Evolutionary conservation across 2,329 filamentous ascomycete species (phyloP), one percentile per base, ranked within the genome.

Genomic region (Grosmannia huntii): DNA sequence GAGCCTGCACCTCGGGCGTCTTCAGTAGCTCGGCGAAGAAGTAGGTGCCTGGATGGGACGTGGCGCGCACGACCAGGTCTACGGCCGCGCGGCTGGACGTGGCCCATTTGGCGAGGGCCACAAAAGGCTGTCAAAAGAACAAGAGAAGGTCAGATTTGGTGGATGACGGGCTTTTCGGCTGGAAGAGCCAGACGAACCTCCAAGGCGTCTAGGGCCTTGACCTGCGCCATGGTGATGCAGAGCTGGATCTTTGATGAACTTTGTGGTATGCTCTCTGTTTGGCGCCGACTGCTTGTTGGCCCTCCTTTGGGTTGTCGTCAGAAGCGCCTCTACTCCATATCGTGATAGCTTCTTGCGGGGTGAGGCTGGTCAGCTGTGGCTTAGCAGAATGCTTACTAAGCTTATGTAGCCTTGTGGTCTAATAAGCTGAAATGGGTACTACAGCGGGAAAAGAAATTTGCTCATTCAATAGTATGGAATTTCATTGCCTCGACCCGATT

Each of bases 11-110:
- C 65, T 89, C 84, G 0, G 88, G 83, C 1, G 85, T 84, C 65
- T 87, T 80, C 44, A 99, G 84, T n/a, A 99, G 85, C 74, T 97
- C 92, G 64, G 88, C 83, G 75, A 99, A 99, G 73, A 97, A 81
- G 71, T 86, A 99, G 63, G 91, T 95, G 71, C 90, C 89, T 31
- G 88, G 84, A 58, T 85, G 85, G n/a, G 90, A 90, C 55, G 90
- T 97, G 61, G 91, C 94, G 72, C 90, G 89, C 51, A 80, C 83
- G 69, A 97, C 82, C 57, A 97, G 82, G 69, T 96, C 90, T 67
- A 88, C 86, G 49, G 91, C 87, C 60, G 90, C 89, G 65, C 88
- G 86, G 48, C 90, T 86, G 12, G 90, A 90, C 7, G 83, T 89
- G 62, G 89, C 90, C 12, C 90, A 88, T 69, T 91, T 94, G 67